A percentile compares a stretch with the other conserved stretches of the same genome.
Conservation (phyloP, 2,329 filamentous ascomycete genomes). For the Cladorrhinum sp. region DNA sequence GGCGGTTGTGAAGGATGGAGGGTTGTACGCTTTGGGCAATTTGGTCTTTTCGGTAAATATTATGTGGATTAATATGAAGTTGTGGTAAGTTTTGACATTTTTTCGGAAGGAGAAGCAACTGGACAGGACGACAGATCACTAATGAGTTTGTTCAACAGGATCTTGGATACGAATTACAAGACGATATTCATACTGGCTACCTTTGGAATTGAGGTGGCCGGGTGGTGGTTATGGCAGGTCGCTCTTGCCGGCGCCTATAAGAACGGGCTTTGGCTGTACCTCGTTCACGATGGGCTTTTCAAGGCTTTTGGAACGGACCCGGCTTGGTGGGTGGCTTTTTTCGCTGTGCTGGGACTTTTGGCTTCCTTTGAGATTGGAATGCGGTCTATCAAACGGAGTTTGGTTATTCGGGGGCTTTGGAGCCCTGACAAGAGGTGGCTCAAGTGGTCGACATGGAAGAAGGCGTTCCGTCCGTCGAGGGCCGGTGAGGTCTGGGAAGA, state of each 20-base stretch:
- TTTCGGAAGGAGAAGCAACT: too few species aligned
- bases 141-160: constrained; percentile 39
- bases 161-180: constrained; percentile 77
- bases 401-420: constrained; percentile 48
- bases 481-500: constrained; percentile 15
- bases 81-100: constrained; percentile 63
- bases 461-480: constrained; percentile 18
- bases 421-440: constrained; percentile 32
- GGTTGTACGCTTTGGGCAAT: constrained; percentile 70
- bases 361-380: constrained; percentile 64
- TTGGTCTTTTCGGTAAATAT: constrained; percentile 70
- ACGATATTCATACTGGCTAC: constrained; percentile 58
- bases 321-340: constrained; percentile 70
- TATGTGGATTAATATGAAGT: constrained; percentile 70
- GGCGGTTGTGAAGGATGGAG: constrained; percentile 57
- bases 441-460: constrained; percentile 18
- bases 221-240: constrained; percentile 72
- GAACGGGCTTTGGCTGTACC: constrained; percentile 53
- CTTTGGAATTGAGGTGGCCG: constrained; percentile 58
- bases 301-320: constrained; percentile 64
- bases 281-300: constrained; percentile 65
- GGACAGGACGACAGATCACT: too few species aligned
- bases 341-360: constrained; percentile 60
- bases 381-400: constrained; percentile 44
- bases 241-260: constrained; percentile 66